A percentile compares a stretch with the other conserved stretches of the same genome.
Evolutionary conservation across 768 basidiomycete species (phyloP).

Genomic region (Russula sp.): DNA sequence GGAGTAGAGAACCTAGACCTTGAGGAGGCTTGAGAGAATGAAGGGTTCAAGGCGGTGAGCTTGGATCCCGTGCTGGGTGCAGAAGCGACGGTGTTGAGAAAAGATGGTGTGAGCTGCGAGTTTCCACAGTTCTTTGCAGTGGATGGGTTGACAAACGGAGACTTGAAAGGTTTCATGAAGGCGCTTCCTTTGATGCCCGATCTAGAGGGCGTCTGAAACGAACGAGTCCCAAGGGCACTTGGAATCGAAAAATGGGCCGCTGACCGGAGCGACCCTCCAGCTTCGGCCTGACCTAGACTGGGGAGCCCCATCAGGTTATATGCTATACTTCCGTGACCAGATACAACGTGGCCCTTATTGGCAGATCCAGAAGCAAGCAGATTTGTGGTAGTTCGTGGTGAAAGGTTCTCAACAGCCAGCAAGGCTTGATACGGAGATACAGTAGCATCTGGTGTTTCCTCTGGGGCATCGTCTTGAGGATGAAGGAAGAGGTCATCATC

Average conservation of each 20-base stretch:
- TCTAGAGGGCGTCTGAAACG: slow-evolving; percentile 2
- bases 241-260: slow-evolving; percentile 2
- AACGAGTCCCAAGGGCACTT: background rate
- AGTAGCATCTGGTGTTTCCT: background rate
- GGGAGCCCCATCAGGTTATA: background rate
- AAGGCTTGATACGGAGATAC: background rate
- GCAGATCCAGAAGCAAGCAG: background rate
- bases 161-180: slow-evolving; percentile 13
- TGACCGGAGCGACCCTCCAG: background rate
- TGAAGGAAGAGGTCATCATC: background rate
- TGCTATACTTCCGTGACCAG: background rate
- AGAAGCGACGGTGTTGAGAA: background rate
- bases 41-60: background rate
- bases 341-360: background rate
- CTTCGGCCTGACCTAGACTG: background rate
- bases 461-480: background rate
- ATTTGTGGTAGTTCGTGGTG: background rate
- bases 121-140: background rate
- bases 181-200: slow-evolving; percentile 1
- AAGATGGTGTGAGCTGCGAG: background rate
- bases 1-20: slow-evolving; percentile 10
- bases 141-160: slow-evolving; percentile 8
- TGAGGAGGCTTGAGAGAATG: background rate
- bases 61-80: slow-evolving; percentile 6
- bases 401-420: background rate